Evolutionary conservation across 805 yeast species (phyloP), one percentile per base, ranked within the genome.

Genomic region (Tetrapisispora fleetii): DNA sequence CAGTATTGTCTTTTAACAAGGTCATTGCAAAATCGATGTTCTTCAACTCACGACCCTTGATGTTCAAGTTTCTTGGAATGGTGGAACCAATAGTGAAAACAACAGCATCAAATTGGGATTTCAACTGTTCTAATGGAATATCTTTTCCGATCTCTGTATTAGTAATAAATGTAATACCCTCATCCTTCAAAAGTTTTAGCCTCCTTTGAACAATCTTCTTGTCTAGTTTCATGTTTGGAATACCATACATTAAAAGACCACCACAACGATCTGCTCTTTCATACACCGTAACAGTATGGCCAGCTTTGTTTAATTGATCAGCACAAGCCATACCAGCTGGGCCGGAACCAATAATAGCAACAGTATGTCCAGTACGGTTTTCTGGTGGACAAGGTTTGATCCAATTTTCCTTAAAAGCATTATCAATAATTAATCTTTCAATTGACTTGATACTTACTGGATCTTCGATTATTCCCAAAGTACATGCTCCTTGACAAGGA

Each of bases 211-310:
- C 96, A 64, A 93, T 79, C 22, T 82, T 74, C 76, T 91, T 91
- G 70, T 91, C 99, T 59, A 91, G 77, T 74, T 91, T 91, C 99
- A 91, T 91, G 76, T 91, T 91, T 58, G 99, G 99, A 70, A 91
- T 91, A 79, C 99, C 99, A 68, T 91, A 91, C 98, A 93, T 93
- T 72, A 91, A 70, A 65, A 91, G 76, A 49, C 99, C 99, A 75
- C 99, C 99, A 44, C 91, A 85, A 67, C 97, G 80, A 71, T 93
- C 97, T 46, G 90, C 75, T 66, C 98, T 81, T 72, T 91, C 99
- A 67, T 83, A 91, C 43, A 91, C 93, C 35, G 90, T 86, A 46
- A 93, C 97, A 16, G 65, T 58, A 69, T 91, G 99, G 50, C 99
- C 99, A 35, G 98, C 97, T 64, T 81, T 84, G 77, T 91, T 91